Evolutionary conservation across 2,329 filamentous ascomycete genomes (phyloP).

Genomic region (Sordariomycetes sp.): DNA sequence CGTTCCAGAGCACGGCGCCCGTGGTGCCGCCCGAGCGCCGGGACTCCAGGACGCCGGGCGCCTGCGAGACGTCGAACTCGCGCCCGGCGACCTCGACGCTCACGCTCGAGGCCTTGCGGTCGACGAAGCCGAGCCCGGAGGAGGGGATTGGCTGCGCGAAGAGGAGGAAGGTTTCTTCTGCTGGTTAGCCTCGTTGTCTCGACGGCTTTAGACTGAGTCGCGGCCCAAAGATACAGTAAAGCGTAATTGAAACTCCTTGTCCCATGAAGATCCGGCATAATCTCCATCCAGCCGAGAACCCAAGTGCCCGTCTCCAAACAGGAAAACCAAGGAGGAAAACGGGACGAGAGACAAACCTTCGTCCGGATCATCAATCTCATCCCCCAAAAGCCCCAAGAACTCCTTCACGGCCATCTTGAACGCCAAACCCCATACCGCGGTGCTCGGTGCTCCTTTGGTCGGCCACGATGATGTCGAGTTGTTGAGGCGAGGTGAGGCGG

Average conservation of each 20-base stretch:
- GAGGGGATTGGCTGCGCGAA: slow-evolving; percentile 69
- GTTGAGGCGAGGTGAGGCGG: not conserved
- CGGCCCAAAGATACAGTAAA: too few relatives aligned
- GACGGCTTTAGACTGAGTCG: too few relatives aligned
- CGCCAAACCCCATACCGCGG: not conserved
- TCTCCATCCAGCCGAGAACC: not conserved
- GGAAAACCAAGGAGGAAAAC: slow-evolving; percentile 2
- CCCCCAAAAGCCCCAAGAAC: slow-evolving; percentile 5
- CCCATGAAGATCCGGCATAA: not conserved
- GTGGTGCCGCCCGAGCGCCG: slow-evolving; percentile 52
- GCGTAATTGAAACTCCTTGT: not conserved
- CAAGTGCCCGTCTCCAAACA: not conserved
- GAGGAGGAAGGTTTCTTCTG: slow-evolving; percentile 78
- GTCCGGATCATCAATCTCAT: slow-evolving; percentile 35
- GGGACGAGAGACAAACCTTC: slow-evolving; percentile 24
- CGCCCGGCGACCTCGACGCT: slow-evolving; percentile 57
- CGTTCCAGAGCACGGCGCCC: slow-evolving; percentile 74
- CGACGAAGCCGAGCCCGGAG: slow-evolving; percentile 75
- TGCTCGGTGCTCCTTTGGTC: not conserved
- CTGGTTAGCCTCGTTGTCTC: not conserved
- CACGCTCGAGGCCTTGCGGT: slow-evolving; percentile 54
- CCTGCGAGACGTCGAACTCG: slow-evolving; percentile 73
- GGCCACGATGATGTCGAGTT: not conserved
- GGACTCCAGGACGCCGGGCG: slow-evolving; percentile 70
- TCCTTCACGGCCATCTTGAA: not conserved